Percentiles rank a stretch among this genome's conserved stretches.
These are phyloP conservation scores for Hypholoma sublateritium DNA, from an alignment of 768 basidiomycete genomes.

Conservation along the genomic window DNA sequence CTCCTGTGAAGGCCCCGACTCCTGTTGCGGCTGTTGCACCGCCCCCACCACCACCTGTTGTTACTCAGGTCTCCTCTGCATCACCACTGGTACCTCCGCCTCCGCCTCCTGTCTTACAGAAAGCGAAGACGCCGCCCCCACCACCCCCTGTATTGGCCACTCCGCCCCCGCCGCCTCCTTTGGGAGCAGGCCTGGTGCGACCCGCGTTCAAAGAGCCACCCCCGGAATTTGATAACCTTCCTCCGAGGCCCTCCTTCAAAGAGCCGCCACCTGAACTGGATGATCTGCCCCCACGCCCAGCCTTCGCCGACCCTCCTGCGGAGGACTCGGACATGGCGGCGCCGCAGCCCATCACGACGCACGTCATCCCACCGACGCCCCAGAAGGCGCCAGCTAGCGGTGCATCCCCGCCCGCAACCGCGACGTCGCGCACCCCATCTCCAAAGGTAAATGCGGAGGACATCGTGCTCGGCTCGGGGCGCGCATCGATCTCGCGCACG, in stretches of 20 bases:
- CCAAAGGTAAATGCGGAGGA: conserved; percentile 37
- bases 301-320: conserved; percentile 61
- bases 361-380: conserved; percentile 55
- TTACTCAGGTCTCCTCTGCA: conserved; percentile 15
- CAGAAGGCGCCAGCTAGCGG: conserved; percentile 38
- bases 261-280: conserved; percentile 64
- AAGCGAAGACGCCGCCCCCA: conserved; percentile 21
- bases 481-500: conserved; percentile 45
- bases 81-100: conserved; percentile 25
- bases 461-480: conserved; percentile 32
- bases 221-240: conserved; percentile 43
- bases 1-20: conserved; percentile 15
- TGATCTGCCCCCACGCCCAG: conserved; percentile 37
- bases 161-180: conserved; percentile 31
- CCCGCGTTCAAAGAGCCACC: conserved; percentile 43
- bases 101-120: conserved; percentile 25
- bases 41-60: conserved; percentile 26
- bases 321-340: conserved; percentile 51
- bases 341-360: conserved; percentile 28
- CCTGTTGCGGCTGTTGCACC: conserved; percentile 16
- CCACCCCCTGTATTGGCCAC: conserved; percentile 29
- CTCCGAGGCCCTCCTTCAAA: conserved; percentile 51
- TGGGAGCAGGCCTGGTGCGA: conserved; percentile 3
- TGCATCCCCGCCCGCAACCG: conserved; percentile 30
- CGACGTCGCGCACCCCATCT: conserved; percentile 44